A percentile compares a stretch with the other conserved stretches of the same genome.
These are phyloP conservation scores for Aspergillus intermedius DNA, from an alignment of 2,329 filamentous ascomycete genomes.

Conservation along the genomic window DNA sequence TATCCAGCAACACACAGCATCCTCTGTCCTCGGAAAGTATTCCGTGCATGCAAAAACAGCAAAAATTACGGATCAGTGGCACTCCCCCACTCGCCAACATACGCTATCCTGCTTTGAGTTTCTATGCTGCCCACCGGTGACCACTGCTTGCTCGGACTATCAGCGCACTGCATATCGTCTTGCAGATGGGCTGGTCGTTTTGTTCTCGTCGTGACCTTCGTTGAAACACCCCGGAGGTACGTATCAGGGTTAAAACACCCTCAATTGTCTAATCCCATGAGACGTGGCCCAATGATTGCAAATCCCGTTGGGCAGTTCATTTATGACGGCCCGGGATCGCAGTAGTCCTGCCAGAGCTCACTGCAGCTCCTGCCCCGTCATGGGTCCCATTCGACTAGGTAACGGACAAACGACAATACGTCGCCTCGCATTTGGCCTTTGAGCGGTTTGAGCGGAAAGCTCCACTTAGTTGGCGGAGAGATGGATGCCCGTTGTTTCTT, in stretches of 20 bases:
- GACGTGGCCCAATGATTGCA: constrained; percentile 38
- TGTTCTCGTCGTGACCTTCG: constrained; percentile 22
- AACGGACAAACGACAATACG: constrained; percentile 27
- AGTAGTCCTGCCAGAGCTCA: constrained; percentile 15
- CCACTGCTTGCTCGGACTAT: constrained; percentile 7
- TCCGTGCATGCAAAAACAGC: constrained; percentile 6
- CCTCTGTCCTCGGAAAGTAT: background rate
- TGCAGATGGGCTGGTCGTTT: constrained; percentile 22
- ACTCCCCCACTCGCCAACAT: constrained; percentile 16
- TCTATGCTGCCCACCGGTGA: constrained; percentile 8
- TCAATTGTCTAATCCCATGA: constrained; percentile 23
- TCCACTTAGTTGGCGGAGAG: constrained; percentile 21
- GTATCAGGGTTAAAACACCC: constrained; percentile 8
- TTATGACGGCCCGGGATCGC: constrained; percentile 24
- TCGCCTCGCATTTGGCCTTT: constrained; percentile 24
- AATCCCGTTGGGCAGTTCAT: constrained; percentile 26
- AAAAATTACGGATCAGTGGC: constrained; percentile 17
- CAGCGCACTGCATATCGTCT: constrained; percentile 22
- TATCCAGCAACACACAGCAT: background rate
- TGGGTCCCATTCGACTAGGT: constrained; percentile 22
- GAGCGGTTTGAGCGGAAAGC: constrained; percentile 18
- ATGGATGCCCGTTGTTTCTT: constrained; percentile 20
- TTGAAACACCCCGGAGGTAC: constrained; percentile 15
- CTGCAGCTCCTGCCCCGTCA: constrained; percentile 22
- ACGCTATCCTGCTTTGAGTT: background rate